phyloP scores from a whole-genome alignment of 345 rosid genomes.

The Eucalyptus rudis region DNA sequence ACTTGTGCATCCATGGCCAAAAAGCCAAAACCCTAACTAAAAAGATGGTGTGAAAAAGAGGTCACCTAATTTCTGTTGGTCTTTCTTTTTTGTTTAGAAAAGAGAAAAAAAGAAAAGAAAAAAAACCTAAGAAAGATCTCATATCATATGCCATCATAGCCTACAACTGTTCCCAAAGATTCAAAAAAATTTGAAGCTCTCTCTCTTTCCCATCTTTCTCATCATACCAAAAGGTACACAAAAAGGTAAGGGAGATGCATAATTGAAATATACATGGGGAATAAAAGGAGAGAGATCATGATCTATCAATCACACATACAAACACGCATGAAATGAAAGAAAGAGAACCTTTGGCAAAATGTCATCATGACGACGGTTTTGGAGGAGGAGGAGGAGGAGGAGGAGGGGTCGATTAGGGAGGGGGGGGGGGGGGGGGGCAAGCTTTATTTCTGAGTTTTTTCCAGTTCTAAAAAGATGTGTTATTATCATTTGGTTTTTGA shows the following conservation, averaged over 20 bases:
- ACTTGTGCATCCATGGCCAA: background rate
- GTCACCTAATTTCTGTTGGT: background rate
- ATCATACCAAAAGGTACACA: background rate
- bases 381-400: background rate
- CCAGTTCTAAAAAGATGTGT: background rate
- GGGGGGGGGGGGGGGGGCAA: background rate
- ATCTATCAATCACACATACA: background rate
- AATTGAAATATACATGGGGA: background rate
- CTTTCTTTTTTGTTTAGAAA: background rate
- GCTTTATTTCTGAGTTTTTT: background rate
- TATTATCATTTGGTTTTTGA: background rate
- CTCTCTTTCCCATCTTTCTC: background rate
- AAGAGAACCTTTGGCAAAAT: background rate
- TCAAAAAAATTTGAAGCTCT: background rate
- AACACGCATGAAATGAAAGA: background rate
- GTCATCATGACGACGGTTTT: background rate
- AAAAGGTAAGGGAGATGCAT: background rate
- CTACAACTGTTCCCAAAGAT: background rate
- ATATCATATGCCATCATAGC: background rate
- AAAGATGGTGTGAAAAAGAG: background rate
- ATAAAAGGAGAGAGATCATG: background rate
- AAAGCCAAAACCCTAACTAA: background rate
- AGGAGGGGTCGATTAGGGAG: background rate
- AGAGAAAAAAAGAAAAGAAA: background rate
- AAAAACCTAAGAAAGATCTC: background rate